Evolutionary conservation across 208 protist species (phyloP), one percentile per base, ranked within the genome.

Genomic region (Leishmania gerbilli): DNA sequence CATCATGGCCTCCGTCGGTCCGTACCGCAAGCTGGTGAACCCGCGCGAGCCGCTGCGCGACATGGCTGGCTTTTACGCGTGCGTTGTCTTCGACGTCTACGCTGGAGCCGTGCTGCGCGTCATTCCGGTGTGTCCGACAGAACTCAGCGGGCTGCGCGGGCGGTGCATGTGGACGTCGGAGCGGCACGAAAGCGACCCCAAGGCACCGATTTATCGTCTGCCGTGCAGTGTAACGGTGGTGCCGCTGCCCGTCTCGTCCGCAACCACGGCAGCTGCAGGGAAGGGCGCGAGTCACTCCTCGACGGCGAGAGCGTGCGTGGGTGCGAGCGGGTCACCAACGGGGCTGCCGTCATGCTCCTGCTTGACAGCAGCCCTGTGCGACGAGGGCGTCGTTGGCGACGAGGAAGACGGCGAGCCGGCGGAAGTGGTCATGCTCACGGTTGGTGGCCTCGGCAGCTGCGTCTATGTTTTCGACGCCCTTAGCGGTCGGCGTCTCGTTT

Each of bases 391-490:
- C 47, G 67, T 60, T 37, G 60, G 71, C 55, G 60, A 75, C 21
- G 74, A 27, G 47, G 77, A 71, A 27, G 53, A 71, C 27, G 84
- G 51, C n/a, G 79, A 83, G 53, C 69, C 77, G 76, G 60, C 75
- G 15, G 79, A 88, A 45, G 79, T 89, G 56, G 77, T 96, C 27
- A 45, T 87, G 67, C 71, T 96, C 49, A 89, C 89, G 13, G 76
- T 96, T 40, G 91, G 93, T 74, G 93, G 85, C 1, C 87, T 96
- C 37, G 85, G 89, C 37, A 90, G 90, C 42, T 82, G 71, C n/a
- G 75, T 92, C 34, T 92, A 93, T 80, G 84, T 94, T 45, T 95
- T 91, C 68, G 84, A 96, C 79, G 93, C 90, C 31, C 56, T 95
- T 47, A 93, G 79, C 42, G 93, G 93, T 8, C 88, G 89, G 49